A percentile compares a stretch with the other conserved stretches of the same genome.
These are phyloP conservation scores for Alliaria petiolata DNA, from an alignment of 345 rosid species.

Conservation along the genomic window DNA sequence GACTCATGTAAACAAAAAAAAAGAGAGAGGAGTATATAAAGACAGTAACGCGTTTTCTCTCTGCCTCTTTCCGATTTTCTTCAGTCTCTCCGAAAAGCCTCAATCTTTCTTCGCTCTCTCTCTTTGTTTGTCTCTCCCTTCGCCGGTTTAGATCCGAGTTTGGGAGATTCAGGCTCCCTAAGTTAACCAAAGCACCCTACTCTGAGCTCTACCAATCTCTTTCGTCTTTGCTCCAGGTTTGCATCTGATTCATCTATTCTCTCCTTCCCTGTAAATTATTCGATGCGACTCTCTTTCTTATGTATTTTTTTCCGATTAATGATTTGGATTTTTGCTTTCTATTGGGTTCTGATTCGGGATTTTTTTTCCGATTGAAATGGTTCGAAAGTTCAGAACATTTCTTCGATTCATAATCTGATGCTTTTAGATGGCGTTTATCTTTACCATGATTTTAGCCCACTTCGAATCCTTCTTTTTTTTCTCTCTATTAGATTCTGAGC, in stretches of 20 bases:
- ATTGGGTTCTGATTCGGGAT: background rate
- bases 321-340: background rate
- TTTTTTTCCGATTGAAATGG: background rate
- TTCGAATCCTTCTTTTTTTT: background rate
- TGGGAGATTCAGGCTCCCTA: slow-evolving; percentile 36
- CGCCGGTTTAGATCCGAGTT: slow-evolving; percentile 44
- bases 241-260: background rate
- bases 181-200: background rate
- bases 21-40: slow-evolving; percentile 15
- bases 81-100: slow-evolving; percentile 16
- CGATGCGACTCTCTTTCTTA: background rate
- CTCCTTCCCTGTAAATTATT: background rate
- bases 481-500: background rate
- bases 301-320: background rate
- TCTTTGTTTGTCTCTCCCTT: slow-evolving; percentile 7
- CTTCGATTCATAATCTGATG: background rate
- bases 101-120: slow-evolving; percentile 21
- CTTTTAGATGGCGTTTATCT: slow-evolving; percentile 6
- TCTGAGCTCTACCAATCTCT: slow-evolving; percentile 3
- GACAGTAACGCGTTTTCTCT: background rate
- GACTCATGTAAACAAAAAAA: background rate
- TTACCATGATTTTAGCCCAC: background rate
- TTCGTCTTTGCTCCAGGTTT: slow-evolving; percentile 22
- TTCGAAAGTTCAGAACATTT: background rate
- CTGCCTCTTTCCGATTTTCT: slow-evolving; percentile 22